Conservation (phyloP, 345 rosid species). For the Populus pruinosa region DNA sequence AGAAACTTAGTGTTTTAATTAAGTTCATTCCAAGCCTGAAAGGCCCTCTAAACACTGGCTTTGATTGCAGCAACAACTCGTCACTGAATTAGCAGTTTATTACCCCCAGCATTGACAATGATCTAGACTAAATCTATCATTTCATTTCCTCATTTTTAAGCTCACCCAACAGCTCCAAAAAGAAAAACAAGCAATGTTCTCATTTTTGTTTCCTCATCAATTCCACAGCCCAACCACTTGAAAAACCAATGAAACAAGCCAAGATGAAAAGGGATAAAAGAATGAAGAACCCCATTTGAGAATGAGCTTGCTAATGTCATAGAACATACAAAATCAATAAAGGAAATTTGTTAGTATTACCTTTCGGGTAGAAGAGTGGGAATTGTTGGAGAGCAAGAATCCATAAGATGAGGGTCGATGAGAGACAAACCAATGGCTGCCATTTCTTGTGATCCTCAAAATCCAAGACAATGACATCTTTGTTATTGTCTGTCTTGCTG, state of each 20-base stretch:
- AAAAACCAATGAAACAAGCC: background rate
- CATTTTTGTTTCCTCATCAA: background rate
- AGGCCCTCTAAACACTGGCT: too few species aligned
- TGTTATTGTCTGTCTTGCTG: background rate
- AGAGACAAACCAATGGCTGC: background rate
- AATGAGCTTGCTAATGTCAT: background rate
- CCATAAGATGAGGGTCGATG: background rate
- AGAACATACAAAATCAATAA: background rate
- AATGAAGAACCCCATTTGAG: background rate
- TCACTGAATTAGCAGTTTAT: background rate
- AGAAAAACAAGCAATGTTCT: background rate
- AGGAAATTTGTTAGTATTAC: background rate
- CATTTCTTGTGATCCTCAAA: background rate
- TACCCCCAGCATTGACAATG: background rate
- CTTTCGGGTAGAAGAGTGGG: conserved; percentile 1
- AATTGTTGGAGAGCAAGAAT: background rate
- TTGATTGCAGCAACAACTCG: background rate
- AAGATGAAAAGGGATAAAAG: background rate
- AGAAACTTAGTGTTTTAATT: background rate
- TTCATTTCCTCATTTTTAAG: background rate
- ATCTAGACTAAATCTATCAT: background rate
- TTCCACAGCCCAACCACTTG: background rate
- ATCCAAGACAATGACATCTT: conserved; percentile 1
- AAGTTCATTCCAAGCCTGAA: too few species aligned
- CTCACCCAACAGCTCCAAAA: background rate